Evolutionary conservation across 345 rosid species (phyloP).

Genomic region (Tarenaya hassleriana): DNA sequence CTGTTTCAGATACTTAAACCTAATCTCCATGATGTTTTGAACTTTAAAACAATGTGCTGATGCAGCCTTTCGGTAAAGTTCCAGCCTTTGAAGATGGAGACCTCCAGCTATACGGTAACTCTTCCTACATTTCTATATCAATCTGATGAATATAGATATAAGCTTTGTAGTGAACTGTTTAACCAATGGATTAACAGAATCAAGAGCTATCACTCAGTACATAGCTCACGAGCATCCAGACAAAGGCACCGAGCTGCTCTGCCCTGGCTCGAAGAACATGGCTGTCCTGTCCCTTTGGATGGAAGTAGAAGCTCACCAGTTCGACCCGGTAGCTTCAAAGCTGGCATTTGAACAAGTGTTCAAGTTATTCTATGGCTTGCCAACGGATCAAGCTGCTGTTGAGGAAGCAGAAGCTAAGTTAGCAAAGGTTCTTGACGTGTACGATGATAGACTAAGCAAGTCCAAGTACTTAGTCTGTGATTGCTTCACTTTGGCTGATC

Average conservation of each 20-base stretch:
- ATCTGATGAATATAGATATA: no score
- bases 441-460: constrained; percentile 49
- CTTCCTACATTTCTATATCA: background rate
- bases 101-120: constrained; percentile 63
- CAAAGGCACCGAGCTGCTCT: constrained; percentile 51
- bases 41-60: no score
- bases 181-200: constrained; percentile 39
- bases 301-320: constrained; percentile 68
- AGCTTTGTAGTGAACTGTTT: no score
- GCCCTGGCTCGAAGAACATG: constrained; percentile 28
- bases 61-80: constrained; percentile 77
- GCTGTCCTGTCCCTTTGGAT: constrained; percentile 40
- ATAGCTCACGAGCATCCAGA: constrained; percentile 38
- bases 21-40: no score
- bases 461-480: constrained; percentile 64
- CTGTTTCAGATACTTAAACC: no score
- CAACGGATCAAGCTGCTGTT: constrained; percentile 44
- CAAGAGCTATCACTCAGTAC: constrained; percentile 76
- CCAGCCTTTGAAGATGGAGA: constrained; percentile 78
- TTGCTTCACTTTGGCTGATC: constrained; percentile 57
- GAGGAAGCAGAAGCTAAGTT: constrained; percentile 50
- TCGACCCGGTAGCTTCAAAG: constrained; percentile 49
- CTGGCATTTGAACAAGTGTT: constrained; percentile 45
- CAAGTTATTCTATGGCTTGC: constrained; percentile 46
- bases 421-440: constrained; percentile 47